Evolutionary conservation across 2,329 filamentous ascomycete species (phyloP), one percentile per base, ranked within the genome.

Genomic region (Fusarium caatingaense): DNA sequence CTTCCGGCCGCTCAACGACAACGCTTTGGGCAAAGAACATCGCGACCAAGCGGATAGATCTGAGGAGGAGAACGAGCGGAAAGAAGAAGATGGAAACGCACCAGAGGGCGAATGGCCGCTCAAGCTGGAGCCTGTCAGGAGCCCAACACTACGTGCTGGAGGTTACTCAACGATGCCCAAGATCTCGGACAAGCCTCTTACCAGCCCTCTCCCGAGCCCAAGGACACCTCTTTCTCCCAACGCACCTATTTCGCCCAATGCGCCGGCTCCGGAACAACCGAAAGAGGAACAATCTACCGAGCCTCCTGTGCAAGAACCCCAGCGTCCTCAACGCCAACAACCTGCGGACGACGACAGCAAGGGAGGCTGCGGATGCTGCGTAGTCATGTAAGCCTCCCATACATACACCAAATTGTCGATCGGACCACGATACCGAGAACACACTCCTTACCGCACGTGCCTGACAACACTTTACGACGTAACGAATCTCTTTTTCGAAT

Each of bases 1-100:
- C 64, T 96, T 98, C 81, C 89, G 92, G 20, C 91, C 94, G 8
- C 83, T 98, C 67, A 96, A 92, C 40, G 88, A 92, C 50, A 88
- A 92, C 47, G 80, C 82, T 6, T 83, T 87, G 69, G 74, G 81
- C 37, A 83, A 78, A 62, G 49, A 53, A 18, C 49, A 53, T 27
- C 84, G 83, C 3, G 83, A 85, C 8, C 84, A 83, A 54, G 30
- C 71, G 21, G 78, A 76, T 20, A 79, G 79, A 50, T 64, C 72
- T 15, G 53, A 67, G 10, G 42, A 40, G 6, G 50, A 65, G 5
- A 62, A 28, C 15, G 60, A 67, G 3, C 63, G 69, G 21, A 61
- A 72, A 27, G 69, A 72, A 27, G 69, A 72, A 23, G 64, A 71
- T 12, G 16, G 46, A 28, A 45, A 50, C n/a, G 48, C 32, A 27